Percentiles rank a stretch among this genome's conserved stretches.
Evolutionary conservation across 2,329 filamentous ascomycete species (phyloP).

Genomic region (Aureobasidium pullulans): DNA sequence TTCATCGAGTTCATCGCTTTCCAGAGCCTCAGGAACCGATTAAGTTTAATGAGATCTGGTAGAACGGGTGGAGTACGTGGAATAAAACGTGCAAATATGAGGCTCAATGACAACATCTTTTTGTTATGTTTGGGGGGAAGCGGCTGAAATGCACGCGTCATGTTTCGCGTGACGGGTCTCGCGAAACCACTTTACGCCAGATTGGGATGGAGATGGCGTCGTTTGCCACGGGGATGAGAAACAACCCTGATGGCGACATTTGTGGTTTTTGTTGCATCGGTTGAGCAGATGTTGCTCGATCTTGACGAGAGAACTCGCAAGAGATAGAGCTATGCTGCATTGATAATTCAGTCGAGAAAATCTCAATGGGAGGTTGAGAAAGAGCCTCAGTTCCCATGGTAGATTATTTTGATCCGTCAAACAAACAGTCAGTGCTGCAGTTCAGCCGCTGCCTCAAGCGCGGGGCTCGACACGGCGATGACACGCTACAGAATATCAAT

Average conservation of each 20-base stretch:
- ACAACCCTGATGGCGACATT: neutral
- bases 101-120: conserved; percentile 1
- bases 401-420: neutral
- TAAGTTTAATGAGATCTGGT: conserved; percentile 2
- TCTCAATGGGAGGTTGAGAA: neutral
- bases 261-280: too few species aligned
- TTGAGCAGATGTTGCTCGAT: neutral
- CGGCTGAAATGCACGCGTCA: neutral
- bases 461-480: neutral
- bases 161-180: neutral
- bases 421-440: neutral
- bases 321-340: neutral
- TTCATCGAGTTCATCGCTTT: neutral
- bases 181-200: conserved; percentile 1
- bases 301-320: neutral
- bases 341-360: neutral
- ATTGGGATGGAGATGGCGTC: neutral
- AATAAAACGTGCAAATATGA: neutral
- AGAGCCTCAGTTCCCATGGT: neutral
- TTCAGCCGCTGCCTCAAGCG: neutral
- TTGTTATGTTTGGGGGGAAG: neutral
- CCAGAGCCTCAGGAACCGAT: neutral
- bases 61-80: neutral
- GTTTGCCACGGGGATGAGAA: neutral
- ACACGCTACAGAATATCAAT: neutral